A percentile compares a stretch with the other conserved stretches of the same genome.
phyloP scores from a whole-genome alignment of 176 grass and related monocot species.

The Oryza nivara region DNA sequence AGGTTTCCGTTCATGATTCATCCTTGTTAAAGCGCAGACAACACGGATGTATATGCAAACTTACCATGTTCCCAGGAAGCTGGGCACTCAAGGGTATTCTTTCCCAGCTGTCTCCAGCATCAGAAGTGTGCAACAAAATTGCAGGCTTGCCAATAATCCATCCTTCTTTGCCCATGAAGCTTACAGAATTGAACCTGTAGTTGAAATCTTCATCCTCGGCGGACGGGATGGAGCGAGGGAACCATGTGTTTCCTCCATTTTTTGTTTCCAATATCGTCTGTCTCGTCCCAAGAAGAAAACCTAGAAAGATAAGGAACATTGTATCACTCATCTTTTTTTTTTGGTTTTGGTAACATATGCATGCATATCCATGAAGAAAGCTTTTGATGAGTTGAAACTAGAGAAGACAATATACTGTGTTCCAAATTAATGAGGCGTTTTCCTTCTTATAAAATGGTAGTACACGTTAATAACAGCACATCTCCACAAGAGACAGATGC shows the following conservation, averaged over 20 bases:
- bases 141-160: constrained; percentile 97
- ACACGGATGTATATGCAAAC: neutral
- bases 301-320: constrained; percentile 32
- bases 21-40: neutral
- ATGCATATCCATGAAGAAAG: neutral
- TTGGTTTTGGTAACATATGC: neutral
- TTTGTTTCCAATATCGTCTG: constrained; percentile 95
- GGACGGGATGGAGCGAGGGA: constrained; percentile 80
- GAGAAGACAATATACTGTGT: neutral
- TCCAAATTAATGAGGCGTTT: neutral
- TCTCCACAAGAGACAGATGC: neutral
- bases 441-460: neutral
- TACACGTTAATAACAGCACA: neutral
- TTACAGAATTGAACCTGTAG: constrained; percentile 95
- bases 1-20: neutral
- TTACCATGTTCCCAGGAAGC: constrained; percentile 93
- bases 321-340: neutral
- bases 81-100: constrained; percentile 89
- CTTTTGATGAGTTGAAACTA: neutral
- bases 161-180: constrained; percentile 91
- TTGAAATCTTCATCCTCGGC: constrained; percentile 98
- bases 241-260: constrained; percentile 78
- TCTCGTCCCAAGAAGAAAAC: constrained; percentile 88
- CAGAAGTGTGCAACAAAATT: constrained; percentile 82
- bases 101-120: constrained; percentile 95